Conservation (phyloP, 2,329 filamentous ascomycete species). For the Coniochaeta sp. region DNA sequence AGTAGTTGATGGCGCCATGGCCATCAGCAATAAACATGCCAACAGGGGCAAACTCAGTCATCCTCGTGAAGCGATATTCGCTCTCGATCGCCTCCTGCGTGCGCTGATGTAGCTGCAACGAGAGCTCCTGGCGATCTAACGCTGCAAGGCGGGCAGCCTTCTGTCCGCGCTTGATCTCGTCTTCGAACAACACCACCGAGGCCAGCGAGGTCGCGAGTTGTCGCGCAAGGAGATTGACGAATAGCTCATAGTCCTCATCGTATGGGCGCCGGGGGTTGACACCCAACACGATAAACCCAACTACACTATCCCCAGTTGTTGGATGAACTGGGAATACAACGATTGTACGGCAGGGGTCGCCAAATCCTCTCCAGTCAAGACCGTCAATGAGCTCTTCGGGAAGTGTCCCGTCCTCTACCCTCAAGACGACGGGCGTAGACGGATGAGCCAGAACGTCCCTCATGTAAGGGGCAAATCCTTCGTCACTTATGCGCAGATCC, state of each 20-base stretch:
- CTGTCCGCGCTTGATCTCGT: slow-evolving; percentile 71
- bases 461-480: slow-evolving; percentile 72
- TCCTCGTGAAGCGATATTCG: slow-evolving; percentile 73
- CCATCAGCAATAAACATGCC: slow-evolving; percentile 80
- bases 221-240: slow-evolving; percentile 65
- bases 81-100: slow-evolving; percentile 57
- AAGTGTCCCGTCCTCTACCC: slow-evolving; percentile 59
- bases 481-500: slow-evolving; percentile 62
- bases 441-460: slow-evolving; percentile 64
- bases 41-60: slow-evolving; percentile 78
- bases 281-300: slow-evolving; percentile 74
- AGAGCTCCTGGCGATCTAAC: slow-evolving; percentile 69
- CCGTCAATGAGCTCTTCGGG: slow-evolving; percentile 58
- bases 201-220: slow-evolving; percentile 75
- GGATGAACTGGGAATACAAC: slow-evolving; percentile 76
- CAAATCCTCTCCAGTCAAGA: slow-evolving; percentile 63
- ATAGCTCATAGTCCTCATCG: slow-evolving; percentile 73
- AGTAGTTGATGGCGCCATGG: slow-evolving; percentile 65
- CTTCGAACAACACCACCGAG: slow-evolving; percentile 75
- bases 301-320: slow-evolving; percentile 62
- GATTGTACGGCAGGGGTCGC: slow-evolving; percentile 61
- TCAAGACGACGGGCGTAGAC: slow-evolving; percentile 60
- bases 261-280: slow-evolving; percentile 73
- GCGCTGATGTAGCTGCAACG: slow-evolving; percentile 62
- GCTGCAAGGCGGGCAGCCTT: slow-evolving; percentile 68